Evolutionary conservation across 2,329 filamentous ascomycete genomes (phyloP), one percentile per base, ranked within the genome.

Genomic region (Aspergillus novoparasiticus): DNA sequence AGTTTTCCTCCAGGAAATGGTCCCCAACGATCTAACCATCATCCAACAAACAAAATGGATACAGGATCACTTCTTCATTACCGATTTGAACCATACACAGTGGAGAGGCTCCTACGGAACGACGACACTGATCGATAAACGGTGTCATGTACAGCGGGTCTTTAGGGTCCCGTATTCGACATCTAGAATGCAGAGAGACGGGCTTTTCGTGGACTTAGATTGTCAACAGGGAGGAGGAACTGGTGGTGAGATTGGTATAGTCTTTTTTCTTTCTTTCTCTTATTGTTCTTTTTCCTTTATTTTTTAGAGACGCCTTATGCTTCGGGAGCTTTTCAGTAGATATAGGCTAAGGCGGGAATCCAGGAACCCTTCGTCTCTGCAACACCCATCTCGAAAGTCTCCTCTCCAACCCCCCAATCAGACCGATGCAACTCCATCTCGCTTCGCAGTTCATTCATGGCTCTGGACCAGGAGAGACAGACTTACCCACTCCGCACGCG

Each of bases 301-400:
- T 16, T 11, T 16, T 36, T 36, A 6, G 34, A 36, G 12, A 6
- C 12, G 12, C 6, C 12, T 36, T 36, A 6, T 36, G 34, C 34
- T 36, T 16, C 34, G 34, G 12, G 34, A 16, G 14, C 1, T 14
- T 16, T 16, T 36, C 0, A 16, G 5, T 1, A 28, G 10, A 23
- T 14, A 46, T 46, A 23, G 23, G 43, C 43, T 46, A 23, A 21
- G 41, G 10, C 21, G 16, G 16, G 41, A 45, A 68, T 26, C 59
- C 59, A 39, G 72, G 68, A 56, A 73, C 72, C 0, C 65, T 87
- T 6, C 79, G 85, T 4, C 68, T 87, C 4, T 86, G 85, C 72
- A 86, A 86, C 69, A 83, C 82, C 0, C 86, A 88, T 68, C 82
- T 88, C 4, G 86, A 88, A 70, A 86, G 83, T 2, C 73, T 88